Evolutionary conservation across 1,284 basidiomycete species (phyloP).

Genomic region (Papiliotrema nemorosa): DNA sequence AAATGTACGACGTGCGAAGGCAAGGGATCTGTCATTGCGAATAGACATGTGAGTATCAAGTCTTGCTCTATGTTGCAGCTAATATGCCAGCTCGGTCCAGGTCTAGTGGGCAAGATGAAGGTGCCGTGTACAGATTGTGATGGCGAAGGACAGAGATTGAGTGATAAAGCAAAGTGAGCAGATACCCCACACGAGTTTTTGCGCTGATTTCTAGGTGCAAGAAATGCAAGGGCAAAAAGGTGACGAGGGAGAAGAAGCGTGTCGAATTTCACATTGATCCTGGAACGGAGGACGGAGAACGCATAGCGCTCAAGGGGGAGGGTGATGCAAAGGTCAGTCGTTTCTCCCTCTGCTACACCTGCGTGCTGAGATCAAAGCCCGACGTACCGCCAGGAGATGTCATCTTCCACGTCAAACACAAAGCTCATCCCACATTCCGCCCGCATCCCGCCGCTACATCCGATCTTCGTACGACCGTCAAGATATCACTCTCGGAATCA

Average conservation of each 20-base stretch:
- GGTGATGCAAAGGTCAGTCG: conserved; percentile 84
- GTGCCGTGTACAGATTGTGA: conserved; percentile 70
- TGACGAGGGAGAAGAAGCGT: conserved; percentile 79
- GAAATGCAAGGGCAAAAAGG: conserved; percentile 87
- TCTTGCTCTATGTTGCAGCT: background rate
- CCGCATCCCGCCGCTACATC: conserved; percentile 19
- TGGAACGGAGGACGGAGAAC: conserved; percentile 80
- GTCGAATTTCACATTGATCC: conserved; percentile 81
- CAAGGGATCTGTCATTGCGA: conserved; percentile 51
- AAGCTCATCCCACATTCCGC: conserved; percentile 66
- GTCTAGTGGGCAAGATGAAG: conserved; percentile 52
- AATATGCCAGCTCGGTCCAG: conserved; percentile 37
- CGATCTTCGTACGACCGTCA: conserved; percentile 38
- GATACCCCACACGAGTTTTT: background rate
- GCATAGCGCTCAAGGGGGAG: conserved; percentile 81
- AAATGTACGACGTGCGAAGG: conserved; percentile 79
- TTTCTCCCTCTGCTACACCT: conserved; percentile 3
- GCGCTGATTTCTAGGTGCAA: conserved; percentile 73
- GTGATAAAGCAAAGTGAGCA: conserved; percentile 79
- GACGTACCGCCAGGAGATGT: conserved; percentile 80
- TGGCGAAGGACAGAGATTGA: conserved; percentile 72
- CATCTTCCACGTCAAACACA: conserved; percentile 71
- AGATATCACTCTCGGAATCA: conserved; percentile 84
- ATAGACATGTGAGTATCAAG: conserved; percentile 41
- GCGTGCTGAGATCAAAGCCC: conserved; percentile 59